A percentile compares a stretch with the other conserved stretches of the same genome.
Evolutionary conservation across 139 green algal species (phyloP).

Genomic region (Closterium sp.): DNA sequence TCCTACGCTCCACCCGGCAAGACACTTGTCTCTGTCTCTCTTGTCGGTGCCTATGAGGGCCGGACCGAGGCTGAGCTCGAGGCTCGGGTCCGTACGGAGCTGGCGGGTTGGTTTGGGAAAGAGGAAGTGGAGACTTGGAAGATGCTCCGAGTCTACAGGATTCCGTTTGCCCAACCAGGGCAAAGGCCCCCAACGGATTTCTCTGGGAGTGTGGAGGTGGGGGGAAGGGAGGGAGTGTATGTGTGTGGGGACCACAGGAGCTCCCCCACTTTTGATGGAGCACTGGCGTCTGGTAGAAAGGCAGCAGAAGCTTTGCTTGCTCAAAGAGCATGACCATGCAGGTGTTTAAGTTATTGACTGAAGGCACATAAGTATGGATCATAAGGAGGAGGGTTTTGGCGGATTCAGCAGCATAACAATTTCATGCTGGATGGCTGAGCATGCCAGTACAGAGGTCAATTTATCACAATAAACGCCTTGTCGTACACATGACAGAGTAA

Average conservation of each 20-base stretch:
- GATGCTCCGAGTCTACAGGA: conserved; percentile 85
- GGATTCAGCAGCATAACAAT: too few relatives aligned
- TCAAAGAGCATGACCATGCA: neutral
- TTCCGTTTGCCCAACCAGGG: conserved; percentile 76
- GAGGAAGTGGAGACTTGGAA: conserved; percentile 69
- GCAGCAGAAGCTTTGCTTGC: conserved; percentile 36
- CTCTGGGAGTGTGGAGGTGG: conserved; percentile 58
- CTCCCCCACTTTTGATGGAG: conserved; percentile 68
- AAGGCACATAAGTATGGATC: too few relatives aligned
- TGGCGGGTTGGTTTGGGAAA: conserved; percentile 80
- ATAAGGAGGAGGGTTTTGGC: too few relatives aligned
- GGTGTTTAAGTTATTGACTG: neutral
- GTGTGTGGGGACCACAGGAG: conserved; percentile 87
- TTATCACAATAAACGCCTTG: too few relatives aligned
- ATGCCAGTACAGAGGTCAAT: too few relatives aligned
- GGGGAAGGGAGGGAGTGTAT: conserved; percentile 65
- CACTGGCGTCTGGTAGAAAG: conserved; percentile 38
- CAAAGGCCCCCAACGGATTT: conserved; percentile 39
- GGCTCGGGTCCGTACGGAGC: conserved; percentile 64
- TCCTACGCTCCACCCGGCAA: conserved; percentile 84
- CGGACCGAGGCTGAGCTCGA: conserved; percentile 68
- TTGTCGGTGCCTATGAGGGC: conserved; percentile 64
- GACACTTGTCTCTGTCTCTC: conserved; percentile 86
- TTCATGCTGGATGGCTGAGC: too few relatives aligned
- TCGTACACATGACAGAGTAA: too few relatives aligned